Evolutionary conservation across 495 filamentous ascomycete genomes (phyloP), one percentile per base, ranked within the genome.

Genomic region (Neurospora sublineolata): DNA sequence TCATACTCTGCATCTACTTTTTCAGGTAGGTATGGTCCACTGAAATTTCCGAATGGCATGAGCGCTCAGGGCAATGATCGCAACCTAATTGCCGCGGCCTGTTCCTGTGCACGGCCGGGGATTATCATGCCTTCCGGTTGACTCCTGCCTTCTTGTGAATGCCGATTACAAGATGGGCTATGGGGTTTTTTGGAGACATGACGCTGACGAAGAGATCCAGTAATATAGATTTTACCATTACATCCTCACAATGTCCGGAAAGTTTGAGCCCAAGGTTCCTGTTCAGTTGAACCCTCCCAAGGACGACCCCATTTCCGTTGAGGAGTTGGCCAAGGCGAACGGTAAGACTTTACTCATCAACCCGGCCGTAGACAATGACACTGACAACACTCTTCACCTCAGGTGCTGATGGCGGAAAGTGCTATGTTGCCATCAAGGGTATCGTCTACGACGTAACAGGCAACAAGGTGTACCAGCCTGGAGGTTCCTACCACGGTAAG

Each of bases 401-500:
- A 81, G 88, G 91, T 71, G 81, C 88, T 3, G 88, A 86, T 68
- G 83, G 82, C 33, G 87, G 84, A 71, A 93, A 93, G 38, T 93
- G 90, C 33, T 92, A 94, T 74, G 93, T 99, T 36, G 95, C 96
- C 37, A 98, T 99, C 82, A 98, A 97, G 83, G 94, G 94, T 72
- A 91, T 88, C 72, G 90, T 99, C 58, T 99, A 97, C 77, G 94
- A 99, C 78, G 95, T 99, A 68, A 92, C 86, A 68, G 91, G 88
- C 27, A 98, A 97, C 78, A 85, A 88, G 40, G 88, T 91, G 38
- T 99, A 99, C 77, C 86, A 87, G n/a, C 87, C 90, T n/a, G 87
- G 87, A 8, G 94, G 93, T 27, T 84, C 89, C 71, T 99, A 99
- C 80, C 87, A 92, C 74, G 92, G 95, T 97, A 84, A 71, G 86